Evolutionary conservation across 768 basidiomycete genomes (phyloP).

Genomic region (Suillus fuscotomentosus): DNA sequence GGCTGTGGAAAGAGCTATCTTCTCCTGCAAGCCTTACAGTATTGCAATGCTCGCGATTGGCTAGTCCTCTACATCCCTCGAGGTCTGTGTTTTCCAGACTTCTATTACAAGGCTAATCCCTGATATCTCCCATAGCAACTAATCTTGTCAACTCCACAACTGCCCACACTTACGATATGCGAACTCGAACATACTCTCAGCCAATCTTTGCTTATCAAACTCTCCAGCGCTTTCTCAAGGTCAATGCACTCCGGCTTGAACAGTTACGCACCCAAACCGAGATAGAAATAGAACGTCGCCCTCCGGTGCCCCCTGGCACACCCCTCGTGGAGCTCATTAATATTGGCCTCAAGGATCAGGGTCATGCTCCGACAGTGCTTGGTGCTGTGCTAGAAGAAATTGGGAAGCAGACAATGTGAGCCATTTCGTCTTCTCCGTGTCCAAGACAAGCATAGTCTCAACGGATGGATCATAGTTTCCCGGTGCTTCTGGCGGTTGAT

Average conservation of each 20-base stretch:
- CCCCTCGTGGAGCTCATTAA: conserved; percentile 54
- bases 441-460: not conserved
- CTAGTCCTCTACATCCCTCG: conserved; percentile 84
- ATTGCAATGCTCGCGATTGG: conserved; percentile 66
- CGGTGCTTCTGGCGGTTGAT: conserved; percentile 83
- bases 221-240: conserved; percentile 57
- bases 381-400: conserved; percentile 59
- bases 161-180: conserved; percentile 68
- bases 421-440: conserved; percentile 1
- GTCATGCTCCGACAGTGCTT: conserved; percentile 54
- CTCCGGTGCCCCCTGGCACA: conserved; percentile 46
- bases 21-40: conserved; percentile 73
- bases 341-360: conserved; percentile 53
- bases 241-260: conserved; percentile 50
- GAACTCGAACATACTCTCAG: conserved; percentile 77
- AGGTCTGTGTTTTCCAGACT: conserved; percentile 40
- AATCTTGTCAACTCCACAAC: conserved; percentile 75
- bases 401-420: conserved; percentile 62
- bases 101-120: not conserved
- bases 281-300: conserved; percentile 46
- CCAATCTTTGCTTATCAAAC: conserved; percentile 61
- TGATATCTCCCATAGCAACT: conserved; percentile 35
- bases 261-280: conserved; percentile 40
- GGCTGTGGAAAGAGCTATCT: conserved; percentile 84
- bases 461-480: conserved; percentile 45